Percentiles rank a stretch among this genome's conserved stretches.
phyloP scores from a whole-genome alignment of 768 basidiomycete genomes.

The Boletus tomentosulus region DNA sequence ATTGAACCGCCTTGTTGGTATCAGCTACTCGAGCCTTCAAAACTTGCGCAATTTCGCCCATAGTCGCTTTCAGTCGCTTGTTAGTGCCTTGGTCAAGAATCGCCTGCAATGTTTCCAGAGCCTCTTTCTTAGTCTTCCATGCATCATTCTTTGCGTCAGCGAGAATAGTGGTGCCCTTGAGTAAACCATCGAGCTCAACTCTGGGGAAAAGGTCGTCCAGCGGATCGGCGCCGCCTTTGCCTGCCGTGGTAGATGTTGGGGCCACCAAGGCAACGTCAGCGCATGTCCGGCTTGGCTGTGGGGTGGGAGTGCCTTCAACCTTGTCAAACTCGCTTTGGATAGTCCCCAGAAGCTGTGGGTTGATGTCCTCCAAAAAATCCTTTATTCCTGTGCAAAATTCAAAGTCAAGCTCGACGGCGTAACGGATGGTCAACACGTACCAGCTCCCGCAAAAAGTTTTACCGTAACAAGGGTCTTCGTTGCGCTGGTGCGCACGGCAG shows the following conservation, averaged over 20 bases:
- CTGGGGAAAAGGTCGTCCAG: constrained; percentile 94
- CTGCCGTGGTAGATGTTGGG: constrained; percentile 39
- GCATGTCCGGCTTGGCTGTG: constrained; percentile 74
- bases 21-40: constrained; percentile 87
- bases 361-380: constrained; percentile 90
- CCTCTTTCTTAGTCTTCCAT: constrained; percentile 97
- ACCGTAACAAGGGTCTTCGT: constrained; percentile 91
- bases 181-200: constrained; percentile 83
- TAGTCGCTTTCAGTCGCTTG: constrained; percentile 83
- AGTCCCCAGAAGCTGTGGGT: constrained; percentile 87
- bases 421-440: constrained; percentile 39
- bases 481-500: constrained; percentile 86
- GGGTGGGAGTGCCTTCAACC: constrained; percentile 69
- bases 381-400: constrained; percentile 65
- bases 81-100: constrained; percentile 88
- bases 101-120: constrained; percentile 76
- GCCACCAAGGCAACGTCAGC: constrained; percentile 63
- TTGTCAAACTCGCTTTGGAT: constrained; percentile 93
- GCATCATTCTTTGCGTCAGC: constrained; percentile 86
- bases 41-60: constrained; percentile 90
- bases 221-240: constrained; percentile 52
- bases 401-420: background rate
- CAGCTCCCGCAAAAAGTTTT: constrained; percentile 85
- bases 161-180: constrained; percentile 80
- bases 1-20: constrained; percentile 92